Conservation (phyloP, 1,139 yeast species). For the Suhomyces maxii region DNA sequence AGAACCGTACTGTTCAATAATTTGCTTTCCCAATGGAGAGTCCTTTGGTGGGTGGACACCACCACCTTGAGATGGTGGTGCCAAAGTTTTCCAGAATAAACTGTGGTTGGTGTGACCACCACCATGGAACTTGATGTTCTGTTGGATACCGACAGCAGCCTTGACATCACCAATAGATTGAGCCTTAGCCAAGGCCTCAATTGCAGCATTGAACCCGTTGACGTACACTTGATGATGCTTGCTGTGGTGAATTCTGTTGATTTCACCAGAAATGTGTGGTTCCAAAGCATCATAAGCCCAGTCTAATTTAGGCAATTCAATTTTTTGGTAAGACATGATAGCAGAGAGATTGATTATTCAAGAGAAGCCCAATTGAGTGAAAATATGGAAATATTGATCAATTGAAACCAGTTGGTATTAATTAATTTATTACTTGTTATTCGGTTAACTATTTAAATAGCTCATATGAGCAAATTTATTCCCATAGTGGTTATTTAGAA, state of each 20-base stretch:
- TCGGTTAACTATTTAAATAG: not conserved
- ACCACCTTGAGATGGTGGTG: conserved; percentile 42
- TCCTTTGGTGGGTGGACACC: conserved; percentile 39
- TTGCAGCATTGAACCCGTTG: conserved; percentile 41
- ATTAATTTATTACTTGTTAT: no score
- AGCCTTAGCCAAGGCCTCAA: conserved; percentile 38
- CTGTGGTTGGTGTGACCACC: conserved; percentile 49
- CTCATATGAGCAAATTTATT: conserved; percentile 8
- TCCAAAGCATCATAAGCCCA: conserved; percentile 45
- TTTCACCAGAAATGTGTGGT: conserved; percentile 44
- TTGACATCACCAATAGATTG: conserved; percentile 38
- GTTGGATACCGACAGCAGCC: conserved; percentile 37
- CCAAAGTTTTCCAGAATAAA: conserved; percentile 46
- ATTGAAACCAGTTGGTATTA: not conserved
- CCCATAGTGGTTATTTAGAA: conserved; percentile 6
- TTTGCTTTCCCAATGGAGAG: conserved; percentile 35
- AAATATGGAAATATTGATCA: not conserved
- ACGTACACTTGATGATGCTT: conserved; percentile 48
- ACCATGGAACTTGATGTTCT: conserved; percentile 44
- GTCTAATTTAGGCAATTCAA: conserved; percentile 39
- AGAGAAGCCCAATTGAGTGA: no score
- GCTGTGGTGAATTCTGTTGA: conserved; percentile 42
- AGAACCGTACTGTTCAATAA: conserved; percentile 41
- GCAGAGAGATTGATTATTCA: not conserved
- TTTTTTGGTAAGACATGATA: conserved; percentile 12